A percentile compares a stretch with the other conserved stretches of the same genome.
phyloP scores from a whole-genome alignment of 352 stramenopile genomes.

The Elongisporangium undulatum region DNA sequence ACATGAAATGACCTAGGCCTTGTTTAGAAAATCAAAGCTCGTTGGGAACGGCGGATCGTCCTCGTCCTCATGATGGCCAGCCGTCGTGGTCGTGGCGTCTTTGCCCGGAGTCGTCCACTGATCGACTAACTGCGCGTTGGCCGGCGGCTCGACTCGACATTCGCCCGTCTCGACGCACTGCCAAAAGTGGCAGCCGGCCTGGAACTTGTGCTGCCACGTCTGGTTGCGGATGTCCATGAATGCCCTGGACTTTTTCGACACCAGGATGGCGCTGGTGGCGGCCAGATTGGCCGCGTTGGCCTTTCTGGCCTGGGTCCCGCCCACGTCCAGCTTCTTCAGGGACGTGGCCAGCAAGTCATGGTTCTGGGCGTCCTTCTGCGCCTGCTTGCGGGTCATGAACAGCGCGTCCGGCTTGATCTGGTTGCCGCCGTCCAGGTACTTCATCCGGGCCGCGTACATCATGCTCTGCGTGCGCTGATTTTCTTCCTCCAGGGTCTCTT shows the following conservation, averaged over 20 bases:
- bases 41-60: slow-evolving; percentile 48
- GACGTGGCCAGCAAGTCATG: slow-evolving; percentile 35
- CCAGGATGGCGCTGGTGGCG: slow-evolving; percentile 8
- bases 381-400: slow-evolving; percentile 78
- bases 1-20: slow-evolving; percentile 9
- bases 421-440: slow-evolving; percentile 54
- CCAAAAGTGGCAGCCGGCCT: slow-evolving; percentile 77
- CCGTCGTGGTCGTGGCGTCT: not conserved
- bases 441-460: slow-evolving; percentile 80
- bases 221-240: slow-evolving; percentile 25
- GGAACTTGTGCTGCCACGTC: slow-evolving; percentile 54
- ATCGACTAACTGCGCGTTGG: slow-evolving; percentile 3
- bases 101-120: not conserved
- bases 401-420: slow-evolving; percentile 45
- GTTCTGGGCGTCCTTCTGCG: slow-evolving; percentile 56
- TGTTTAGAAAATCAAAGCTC: slow-evolving; percentile 63
- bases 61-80: slow-evolving; percentile 15
- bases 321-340: slow-evolving; percentile 41
- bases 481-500: slow-evolving; percentile 17
- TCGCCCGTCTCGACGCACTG: slow-evolving; percentile 66
- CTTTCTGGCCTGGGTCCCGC: slow-evolving; percentile 8
- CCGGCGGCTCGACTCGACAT: slow-evolving; percentile 27
- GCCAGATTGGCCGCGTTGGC: slow-evolving; percentile 9
- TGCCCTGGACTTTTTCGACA: slow-evolving; percentile 29
- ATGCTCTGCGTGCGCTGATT: slow-evolving; percentile 58